Evolutionary conservation across 1,284 basidiomycete genomes (phyloP), one percentile per base, ranked within the genome.

Genomic region (Agroathelia rolfsii): DNA sequence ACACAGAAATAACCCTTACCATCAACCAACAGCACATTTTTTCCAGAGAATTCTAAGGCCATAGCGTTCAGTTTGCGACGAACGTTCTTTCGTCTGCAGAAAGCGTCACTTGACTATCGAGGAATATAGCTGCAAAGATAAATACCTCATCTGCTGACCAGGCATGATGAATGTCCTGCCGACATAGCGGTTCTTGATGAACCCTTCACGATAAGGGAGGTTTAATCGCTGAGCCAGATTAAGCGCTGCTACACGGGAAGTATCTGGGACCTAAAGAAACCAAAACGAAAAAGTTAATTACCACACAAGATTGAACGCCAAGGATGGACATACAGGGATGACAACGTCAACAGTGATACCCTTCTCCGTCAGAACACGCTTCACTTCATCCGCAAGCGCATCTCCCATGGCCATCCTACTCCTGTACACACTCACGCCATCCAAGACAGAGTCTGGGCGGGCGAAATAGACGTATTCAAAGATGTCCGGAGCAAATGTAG

Each of bases 141-240:
- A 25, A 39, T 45, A 76, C 79, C 87, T 72, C 73, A 85, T 84
- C 54, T 85, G 81, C 53, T 99, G 95, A 15, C 94, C 95, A 6
- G 95, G 94, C 95, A 99, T 99, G 62, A 99, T 98, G 58, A 99
- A 99, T 0, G 95, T 99, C 41, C 95, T 68, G 3, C 94, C 95
- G 29, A 98, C 89, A 61, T 98, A 98, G 28, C 95, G 80, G 59
- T 99, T 98, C 69, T 99, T 98, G 49, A 98, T 80, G 56, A 99
- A 98, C 3, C 95, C 95, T 64, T 99, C 95, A 30, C 95, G 76
- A 61, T 98, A 99, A 3, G 95, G 94, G 19, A 98, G 66, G 11
- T 71, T 56, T 31, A 98, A 69, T 51, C 80, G 84, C 57, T 98
- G 94, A 13, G 95, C 95, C 28, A 94, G 64, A 55, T 99, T 94